Base-by-base conservation (phyloP, 331 rosid species). In the Quercus phellos region DNA sequence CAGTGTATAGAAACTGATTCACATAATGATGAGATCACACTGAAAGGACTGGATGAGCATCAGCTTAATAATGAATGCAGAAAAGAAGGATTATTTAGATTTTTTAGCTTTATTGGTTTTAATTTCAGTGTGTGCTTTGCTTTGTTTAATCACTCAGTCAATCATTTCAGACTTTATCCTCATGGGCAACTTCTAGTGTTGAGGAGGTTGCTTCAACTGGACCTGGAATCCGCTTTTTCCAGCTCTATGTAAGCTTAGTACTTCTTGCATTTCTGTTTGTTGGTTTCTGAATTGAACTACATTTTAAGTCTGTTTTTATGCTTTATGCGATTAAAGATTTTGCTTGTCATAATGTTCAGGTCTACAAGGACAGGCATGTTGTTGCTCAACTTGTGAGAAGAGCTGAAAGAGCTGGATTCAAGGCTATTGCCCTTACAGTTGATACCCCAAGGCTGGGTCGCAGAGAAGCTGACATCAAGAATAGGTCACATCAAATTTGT, bases 131-230 rank as follows among this genome's bases (percentile, higher is more conserved):
- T 43, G 27, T 61, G 68, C 42, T 70, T 46, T 46, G 14, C 53
- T 43, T 68, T 42, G 12, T 17, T 38, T 35, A 35, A 19, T 59
- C 76, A 61, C 24, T 13, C 73, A 8, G 66, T 73, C 81, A 83
- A 68, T 79, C 81, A 14, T 85, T 85, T 72, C 89, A 93, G 98
- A 95, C 98, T 73, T 82, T 95, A 76, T 91, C 99, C 53, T 90
- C 99, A 17, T 87, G 96, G 98, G 92, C 98, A 79, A 93, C 96
- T 80, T 95, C 99, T 60, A 95, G 98, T 81, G 90, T 91, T 13
- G 96, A 95, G 87, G 99, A 95, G 86, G 98, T 95, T 61, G 94
- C 98, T 27, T 95, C 97, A 68, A 95, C 99, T 1, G 99, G 99
- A 81, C 98, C 99, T 27, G 99, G 99, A 68, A 91, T 95, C 80